phyloP scores from a whole-genome alignment of 2,329 filamentous ascomycete genomes.

The Claviceps maximensis region DNA sequence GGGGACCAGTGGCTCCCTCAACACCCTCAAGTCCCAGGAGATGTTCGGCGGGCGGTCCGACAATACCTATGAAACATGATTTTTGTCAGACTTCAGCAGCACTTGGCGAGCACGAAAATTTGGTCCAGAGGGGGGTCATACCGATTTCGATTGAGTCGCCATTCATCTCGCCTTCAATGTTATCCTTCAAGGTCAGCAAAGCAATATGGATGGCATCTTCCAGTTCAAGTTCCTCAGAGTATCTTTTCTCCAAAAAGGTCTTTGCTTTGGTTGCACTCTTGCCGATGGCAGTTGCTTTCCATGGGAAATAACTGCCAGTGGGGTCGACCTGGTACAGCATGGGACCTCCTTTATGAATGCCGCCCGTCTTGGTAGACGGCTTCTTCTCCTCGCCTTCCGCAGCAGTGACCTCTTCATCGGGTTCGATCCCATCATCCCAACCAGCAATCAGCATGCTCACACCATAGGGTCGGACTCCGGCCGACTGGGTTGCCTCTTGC shows the following conservation, averaged over 20 bases:
- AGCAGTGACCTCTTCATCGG: slow-evolving; percentile 53
- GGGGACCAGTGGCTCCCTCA: slow-evolving; percentile 68
- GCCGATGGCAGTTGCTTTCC: slow-evolving; percentile 98
- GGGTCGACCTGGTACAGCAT: slow-evolving; percentile 98
- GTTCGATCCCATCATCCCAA: slow-evolving; percentile 94
- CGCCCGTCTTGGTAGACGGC: slow-evolving; percentile 75
- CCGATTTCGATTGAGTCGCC: slow-evolving; percentile 97
- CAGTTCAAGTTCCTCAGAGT: slow-evolving; percentile 90
- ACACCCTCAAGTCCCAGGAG: slow-evolving; percentile 85
- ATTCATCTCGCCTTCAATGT: slow-evolving; percentile 98
- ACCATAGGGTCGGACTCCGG: slow-evolving; percentile 92
- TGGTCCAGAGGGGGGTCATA: slow-evolving; percentile 27
- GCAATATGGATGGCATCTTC: slow-evolving; percentile 99
- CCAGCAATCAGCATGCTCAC: slow-evolving; percentile 91
- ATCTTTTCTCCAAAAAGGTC: slow-evolving; percentile 98
- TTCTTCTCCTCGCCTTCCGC: slow-evolving; percentile 59
- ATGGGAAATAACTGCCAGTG: slow-evolving; percentile 97
- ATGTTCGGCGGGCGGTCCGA: slow-evolving; percentile 87
- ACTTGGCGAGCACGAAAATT: not conserved
- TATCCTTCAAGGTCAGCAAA: slow-evolving; percentile 93
- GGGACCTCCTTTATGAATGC: slow-evolving; percentile 87
- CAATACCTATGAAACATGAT: slow-evolving; percentile 52
- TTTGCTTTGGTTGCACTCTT: slow-evolving; percentile 98
- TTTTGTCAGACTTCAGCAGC: slow-evolving; percentile 11
- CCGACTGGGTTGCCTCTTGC: slow-evolving; percentile 97